Base-by-base conservation (phyloP, 225 moss, liverwort and hornwort species). In the Neckera pumila region DNA sequence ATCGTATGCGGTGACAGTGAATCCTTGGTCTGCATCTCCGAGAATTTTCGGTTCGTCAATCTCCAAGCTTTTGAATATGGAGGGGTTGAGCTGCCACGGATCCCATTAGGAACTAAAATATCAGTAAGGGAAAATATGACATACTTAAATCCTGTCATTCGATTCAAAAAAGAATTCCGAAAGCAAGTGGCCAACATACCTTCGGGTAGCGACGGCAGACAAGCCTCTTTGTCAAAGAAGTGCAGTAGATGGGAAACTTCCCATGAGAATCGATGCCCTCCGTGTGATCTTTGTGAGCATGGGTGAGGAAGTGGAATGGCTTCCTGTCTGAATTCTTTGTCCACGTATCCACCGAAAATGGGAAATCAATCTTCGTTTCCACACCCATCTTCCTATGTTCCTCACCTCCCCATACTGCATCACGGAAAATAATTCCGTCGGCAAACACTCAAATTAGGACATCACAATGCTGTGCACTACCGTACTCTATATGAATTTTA, bases 341-440 rank as follows among this genome's bases (percentile, higher is more conserved):
- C 97, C 97, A 98, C 33, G 95, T 95, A 86, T 98, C 96, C 90
- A 98, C 97, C 43, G 96, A 91, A 79, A 98, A 98, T 8, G 96
- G 97, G 90, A 90, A 94, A 56, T 87, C 94, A 27, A 84, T 87
- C 89, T 93, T 96, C 66, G 94, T 90, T 86, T 96, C 96, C 51
- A 94, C 92, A 33, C 93, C 93, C 96, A 96, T 96, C 36, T 89
- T 69, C 57, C 56, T 84, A 49, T 62, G 42, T 47, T 79, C 53
- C 85, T 76, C 63, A 42, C 47, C 53, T 87, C 54, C 38, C 63
- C 78, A 79, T 77, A 38, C 88, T 84, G 75, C 80, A 83, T 78
- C 83, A 72, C 4, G 49, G 42, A 72, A 45, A 57, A n/a, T 21
- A 81, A 31, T 84, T 73, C 79, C 69, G 54, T 69, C 81, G 61